These are phyloP conservation scores for Omphalotus guepiniiformis DNA, from an alignment of 768 basidiomycete genomes.

Conservation along the genomic window DNA sequence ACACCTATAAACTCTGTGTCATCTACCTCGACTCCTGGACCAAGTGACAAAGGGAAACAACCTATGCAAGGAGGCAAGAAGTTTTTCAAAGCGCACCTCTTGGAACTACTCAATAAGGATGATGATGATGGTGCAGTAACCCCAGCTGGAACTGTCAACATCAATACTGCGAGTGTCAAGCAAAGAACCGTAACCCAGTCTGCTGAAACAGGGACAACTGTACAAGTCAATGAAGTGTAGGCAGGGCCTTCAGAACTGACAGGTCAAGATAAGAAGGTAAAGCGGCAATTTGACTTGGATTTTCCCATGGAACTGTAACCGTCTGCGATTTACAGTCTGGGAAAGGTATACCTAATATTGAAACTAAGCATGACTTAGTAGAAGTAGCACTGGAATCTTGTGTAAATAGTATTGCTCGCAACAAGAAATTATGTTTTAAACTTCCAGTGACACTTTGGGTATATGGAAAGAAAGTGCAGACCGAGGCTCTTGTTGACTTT, in stretches of 20 bases:
- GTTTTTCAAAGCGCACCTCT: background rate
- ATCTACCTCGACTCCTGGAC: background rate
- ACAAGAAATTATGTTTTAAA: slow-evolving; percentile 2
- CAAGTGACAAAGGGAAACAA: background rate
- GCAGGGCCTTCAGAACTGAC: slow-evolving; percentile 1
- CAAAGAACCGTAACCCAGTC: background rate
- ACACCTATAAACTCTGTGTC: background rate
- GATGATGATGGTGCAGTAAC: background rate
- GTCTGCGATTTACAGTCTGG: slow-evolving; percentile 3
- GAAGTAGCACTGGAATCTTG: slow-evolving; percentile 3
- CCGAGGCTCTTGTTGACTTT: slow-evolving; percentile 4
- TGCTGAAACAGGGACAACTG: background rate
- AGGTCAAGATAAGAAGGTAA: background rate
- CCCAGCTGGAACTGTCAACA: slow-evolving; percentile 1
- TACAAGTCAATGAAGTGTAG: slow-evolving; percentile 6
- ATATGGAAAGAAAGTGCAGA: background rate
- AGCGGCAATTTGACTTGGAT: slow-evolving; percentile 1
- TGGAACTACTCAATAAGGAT: background rate
- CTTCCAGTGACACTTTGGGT: slow-evolving; percentile 4
- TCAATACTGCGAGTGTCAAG: background rate
- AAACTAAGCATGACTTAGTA: background rate
- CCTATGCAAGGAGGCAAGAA: background rate
- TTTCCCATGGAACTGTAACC: slow-evolving; percentile 3
- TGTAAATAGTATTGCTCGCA: slow-evolving; percentile 2
- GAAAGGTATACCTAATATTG: background rate